Evolutionary conservation across 2,329 filamentous ascomycete species (phyloP).

Genomic region (Blumeria hordei): DNA sequence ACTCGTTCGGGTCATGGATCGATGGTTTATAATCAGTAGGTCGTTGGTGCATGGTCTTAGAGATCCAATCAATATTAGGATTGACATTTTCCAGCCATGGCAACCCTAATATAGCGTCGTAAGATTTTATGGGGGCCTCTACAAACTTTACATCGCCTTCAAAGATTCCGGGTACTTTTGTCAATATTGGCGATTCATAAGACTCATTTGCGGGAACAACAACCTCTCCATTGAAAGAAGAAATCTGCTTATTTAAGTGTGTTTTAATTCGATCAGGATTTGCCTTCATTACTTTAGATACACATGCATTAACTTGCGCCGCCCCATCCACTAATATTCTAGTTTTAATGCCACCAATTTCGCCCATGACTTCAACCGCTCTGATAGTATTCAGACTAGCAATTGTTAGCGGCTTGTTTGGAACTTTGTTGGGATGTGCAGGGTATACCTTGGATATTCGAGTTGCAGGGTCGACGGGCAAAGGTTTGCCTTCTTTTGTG

Average conservation of each 20-base stretch:
- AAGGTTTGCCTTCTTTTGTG: conserved; percentile 1
- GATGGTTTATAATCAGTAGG: neutral
- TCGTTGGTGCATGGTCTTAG: neutral
- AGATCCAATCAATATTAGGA: neutral
- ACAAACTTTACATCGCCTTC: neutral
- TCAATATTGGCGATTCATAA: neutral
- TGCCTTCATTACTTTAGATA: neutral
- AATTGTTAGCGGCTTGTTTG: neutral
- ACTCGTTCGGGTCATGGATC: neutral
- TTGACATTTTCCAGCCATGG: neutral
- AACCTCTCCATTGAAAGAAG: neutral
- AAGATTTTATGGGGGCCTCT: neutral
- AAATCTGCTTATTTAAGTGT: neutral
- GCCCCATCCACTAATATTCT: neutral
- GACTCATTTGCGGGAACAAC: neutral
- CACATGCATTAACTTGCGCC: neutral
- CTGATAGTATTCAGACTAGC: neutral
- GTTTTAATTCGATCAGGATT: neutral
- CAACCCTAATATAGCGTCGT: neutral
- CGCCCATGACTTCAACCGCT: neutral
- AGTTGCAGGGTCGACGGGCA: neutral
- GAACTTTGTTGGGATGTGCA: no score
- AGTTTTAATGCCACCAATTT: neutral
- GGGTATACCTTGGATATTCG: neutral
- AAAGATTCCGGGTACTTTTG: neutral